Conservation (phyloP, 768 basidiomycete species). For the Fomitopsis pulvina region DNA sequence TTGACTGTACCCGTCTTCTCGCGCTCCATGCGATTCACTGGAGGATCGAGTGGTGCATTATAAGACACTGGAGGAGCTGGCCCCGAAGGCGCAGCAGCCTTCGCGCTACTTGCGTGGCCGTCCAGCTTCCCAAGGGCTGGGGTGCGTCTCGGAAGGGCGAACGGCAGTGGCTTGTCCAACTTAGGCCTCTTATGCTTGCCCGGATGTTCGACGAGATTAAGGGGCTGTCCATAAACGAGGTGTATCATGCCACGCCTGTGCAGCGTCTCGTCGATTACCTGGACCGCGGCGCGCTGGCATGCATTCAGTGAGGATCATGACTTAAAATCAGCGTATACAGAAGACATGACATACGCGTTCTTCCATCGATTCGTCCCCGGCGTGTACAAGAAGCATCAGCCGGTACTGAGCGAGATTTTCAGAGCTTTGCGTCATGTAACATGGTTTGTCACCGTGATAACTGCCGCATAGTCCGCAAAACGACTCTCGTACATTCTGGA, state of each 20-base stretch:
- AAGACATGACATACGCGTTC: slow-evolving; percentile 41
- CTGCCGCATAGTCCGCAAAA: slow-evolving; percentile 59
- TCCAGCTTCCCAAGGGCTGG: not conserved
- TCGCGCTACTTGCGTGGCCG: not conserved
- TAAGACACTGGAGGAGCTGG: too few species aligned
- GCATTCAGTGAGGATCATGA: slow-evolving; percentile 4
- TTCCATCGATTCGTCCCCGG: slow-evolving; percentile 62
- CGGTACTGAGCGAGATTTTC: slow-evolving; percentile 66
- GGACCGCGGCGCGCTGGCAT: slow-evolving; percentile 58
- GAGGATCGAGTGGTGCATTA: not conserved
- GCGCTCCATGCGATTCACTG: not conserved
- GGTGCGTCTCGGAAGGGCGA: not conserved
- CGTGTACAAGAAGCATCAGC: slow-evolving; percentile 53
- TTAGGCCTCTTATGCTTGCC: slow-evolving; percentile 15
- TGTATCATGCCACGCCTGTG: slow-evolving; percentile 45
- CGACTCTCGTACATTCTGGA: slow-evolving; percentile 4
- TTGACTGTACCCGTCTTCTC: not conserved
- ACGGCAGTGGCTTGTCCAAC: not conserved
- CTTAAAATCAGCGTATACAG: not conserved
- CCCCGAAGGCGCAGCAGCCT: not conserved
- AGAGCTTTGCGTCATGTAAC: slow-evolving; percentile 59
- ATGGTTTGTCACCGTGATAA: slow-evolving; percentile 52
- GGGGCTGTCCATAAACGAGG: slow-evolving; percentile 58
- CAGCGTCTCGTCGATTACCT: slow-evolving; percentile 63
- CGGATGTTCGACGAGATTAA: slow-evolving; percentile 42